A percentile compares a stretch with the other conserved stretches of the same genome.
phyloP scores from a whole-genome alignment of 441 rosid species.

The Populus hybrid region DNA sequence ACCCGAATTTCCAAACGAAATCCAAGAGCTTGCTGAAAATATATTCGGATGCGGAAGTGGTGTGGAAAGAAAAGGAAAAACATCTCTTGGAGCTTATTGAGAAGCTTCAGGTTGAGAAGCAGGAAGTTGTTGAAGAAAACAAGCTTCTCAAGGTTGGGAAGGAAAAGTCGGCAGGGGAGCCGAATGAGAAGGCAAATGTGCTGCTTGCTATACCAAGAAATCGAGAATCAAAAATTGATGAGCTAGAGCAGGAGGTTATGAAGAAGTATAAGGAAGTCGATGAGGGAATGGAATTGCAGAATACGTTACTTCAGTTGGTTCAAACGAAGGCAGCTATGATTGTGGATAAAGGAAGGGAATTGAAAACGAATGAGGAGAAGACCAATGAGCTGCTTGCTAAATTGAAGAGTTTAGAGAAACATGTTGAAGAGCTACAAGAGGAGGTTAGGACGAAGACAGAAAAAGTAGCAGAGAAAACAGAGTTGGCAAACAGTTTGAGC shows the following conservation, averaged over 20 bases:
- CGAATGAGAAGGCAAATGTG: conserved; percentile 25
- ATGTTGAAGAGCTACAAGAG: conserved; percentile 38
- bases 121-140: conserved; percentile 39
- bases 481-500: conserved; percentile 30
- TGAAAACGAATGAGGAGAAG: conserved; percentile 40
- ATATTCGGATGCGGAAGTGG: conserved; percentile 50
- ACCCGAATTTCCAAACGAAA: conserved; percentile 61
- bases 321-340: conserved; percentile 36
- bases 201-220: conserved; percentile 21
- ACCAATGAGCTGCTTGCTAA: conserved; percentile 35
- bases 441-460: conserved; percentile 38
- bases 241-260: conserved; percentile 37
- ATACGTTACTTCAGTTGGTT: conserved; percentile 38
- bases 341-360: conserved; percentile 26
- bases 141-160: conserved; percentile 38
- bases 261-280: conserved; percentile 44
- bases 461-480: conserved; percentile 32
- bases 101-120: conserved; percentile 51
- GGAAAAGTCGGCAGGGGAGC: conserved; percentile 31
- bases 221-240: conserved; percentile 33
- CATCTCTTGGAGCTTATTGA: conserved; percentile 42
- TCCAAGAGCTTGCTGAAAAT: conserved; percentile 49
- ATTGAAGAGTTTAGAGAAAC: conserved; percentile 39
- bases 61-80: conserved; percentile 59
- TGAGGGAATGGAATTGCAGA: conserved; percentile 47